Conservation (phyloP, 2,329 filamentous ascomycete genomes). For the Scopulariopsis brevicaulis region DNA sequence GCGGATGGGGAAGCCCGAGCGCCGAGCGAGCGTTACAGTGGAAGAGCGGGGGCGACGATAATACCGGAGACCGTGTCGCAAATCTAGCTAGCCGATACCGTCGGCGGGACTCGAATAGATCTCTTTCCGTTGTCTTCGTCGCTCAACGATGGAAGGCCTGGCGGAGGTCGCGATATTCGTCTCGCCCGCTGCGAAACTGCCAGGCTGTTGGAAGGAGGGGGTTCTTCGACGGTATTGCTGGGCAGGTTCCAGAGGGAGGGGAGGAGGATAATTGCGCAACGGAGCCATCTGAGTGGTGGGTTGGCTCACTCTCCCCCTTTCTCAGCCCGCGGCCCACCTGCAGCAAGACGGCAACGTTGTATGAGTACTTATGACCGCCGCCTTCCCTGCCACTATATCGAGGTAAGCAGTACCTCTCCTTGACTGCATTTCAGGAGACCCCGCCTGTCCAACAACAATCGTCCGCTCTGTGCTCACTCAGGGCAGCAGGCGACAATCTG, state of each 20-base stretch:
- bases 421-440: too few relatives aligned
- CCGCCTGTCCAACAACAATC: too few relatives aligned
- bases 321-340: neutral
- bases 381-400: too few relatives aligned
- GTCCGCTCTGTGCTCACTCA: too few relatives aligned
- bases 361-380: too few relatives aligned
- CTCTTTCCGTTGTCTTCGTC: neutral
- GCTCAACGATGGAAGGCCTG: neutral
- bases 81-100: neutral
- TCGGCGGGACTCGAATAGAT: neutral
- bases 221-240: neutral
- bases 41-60: neutral
- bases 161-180: neutral
- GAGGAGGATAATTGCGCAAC: constrained; percentile 2
- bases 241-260: neutral
- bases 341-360: neutral
- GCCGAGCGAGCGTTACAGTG: neutral
- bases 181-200: neutral
- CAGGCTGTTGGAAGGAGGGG: constrained; percentile 2
- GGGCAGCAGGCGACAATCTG: neutral
- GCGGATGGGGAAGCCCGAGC: neutral
- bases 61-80: neutral
- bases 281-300: constrained; percentile 3
- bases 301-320: neutral
- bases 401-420: too few relatives aligned